Conservation (phyloP, 306 rosid genomes). For the Astragalus membranaceus region DNA sequence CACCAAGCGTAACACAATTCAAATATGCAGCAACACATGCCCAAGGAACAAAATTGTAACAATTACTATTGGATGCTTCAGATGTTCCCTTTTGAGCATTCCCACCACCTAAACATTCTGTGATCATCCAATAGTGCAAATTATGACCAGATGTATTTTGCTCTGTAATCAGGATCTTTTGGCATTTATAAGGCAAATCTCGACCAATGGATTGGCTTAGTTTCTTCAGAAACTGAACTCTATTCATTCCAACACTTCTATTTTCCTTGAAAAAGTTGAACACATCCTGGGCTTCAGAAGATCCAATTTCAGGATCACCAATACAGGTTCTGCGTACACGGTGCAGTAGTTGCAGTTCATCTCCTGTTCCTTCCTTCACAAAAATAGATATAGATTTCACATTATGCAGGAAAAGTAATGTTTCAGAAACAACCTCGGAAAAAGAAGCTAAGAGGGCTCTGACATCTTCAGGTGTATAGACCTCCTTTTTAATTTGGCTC, state of each 20-base stretch:
- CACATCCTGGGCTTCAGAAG: conserved; percentile 52
- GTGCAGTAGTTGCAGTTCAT: conserved; percentile 77
- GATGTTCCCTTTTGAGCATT: conserved; percentile 43
- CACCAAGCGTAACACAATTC: conserved; percentile 54
- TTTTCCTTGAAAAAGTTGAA: conserved; percentile 58
- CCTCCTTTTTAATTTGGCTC: conserved; percentile 93
- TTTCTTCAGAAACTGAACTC: conserved; percentile 66
- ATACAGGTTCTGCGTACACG: conserved; percentile 54
- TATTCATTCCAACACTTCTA: conserved; percentile 54
- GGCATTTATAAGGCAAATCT: conserved; percentile 72
- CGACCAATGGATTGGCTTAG: conserved; percentile 46
- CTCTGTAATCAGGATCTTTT: conserved; percentile 60
- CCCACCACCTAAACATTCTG: conserved; percentile 84
- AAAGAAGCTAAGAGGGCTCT: conserved; percentile 69
- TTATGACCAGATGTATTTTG: conserved; percentile 43
- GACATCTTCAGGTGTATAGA: conserved; percentile 81
- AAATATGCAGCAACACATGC: conserved; percentile 90
- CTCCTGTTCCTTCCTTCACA: conserved; percentile 75
- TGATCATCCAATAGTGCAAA: conserved; percentile 77
- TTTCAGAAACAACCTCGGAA: conserved; percentile 77
- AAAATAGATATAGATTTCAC: conserved; percentile 78
- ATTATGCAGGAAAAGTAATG: conserved; percentile 75
- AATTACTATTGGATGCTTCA: conserved; percentile 32
- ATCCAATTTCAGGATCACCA: conserved; percentile 55
- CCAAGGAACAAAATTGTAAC: conserved; percentile 80